Base-by-base conservation (phyloP, 352 stramenopile species). In the Phytophthora podocarpi region DNA sequence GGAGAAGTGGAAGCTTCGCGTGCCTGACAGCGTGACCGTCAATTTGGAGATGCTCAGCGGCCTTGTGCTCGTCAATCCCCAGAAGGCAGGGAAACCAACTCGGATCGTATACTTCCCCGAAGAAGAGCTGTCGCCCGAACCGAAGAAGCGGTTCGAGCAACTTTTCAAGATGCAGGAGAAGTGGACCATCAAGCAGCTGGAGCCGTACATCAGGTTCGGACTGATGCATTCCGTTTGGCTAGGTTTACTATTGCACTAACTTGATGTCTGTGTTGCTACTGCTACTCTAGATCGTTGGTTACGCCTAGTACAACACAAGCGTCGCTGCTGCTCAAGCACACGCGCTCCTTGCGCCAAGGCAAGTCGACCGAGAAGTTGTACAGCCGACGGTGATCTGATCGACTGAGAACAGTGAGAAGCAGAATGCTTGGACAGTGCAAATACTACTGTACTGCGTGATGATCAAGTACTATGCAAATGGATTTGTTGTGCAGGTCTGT, bases 111-210 rank as follows among this genome's bases (percentile, higher is more conserved):
- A 89, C 45, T 90, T 93, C 23, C 73, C 74, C 0, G 84, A 93
- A 52, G 55, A 83, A 5, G 70, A 80, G 4, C 62, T 95, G 11
- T 80, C 86, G 0, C 81, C 78, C 5, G 84, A 93, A 18, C 82
- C 86, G 1, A 91, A 91, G 70, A 72, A 78, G 52, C 84, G 86
- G 20, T 93, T 95, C 41, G 69, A 91, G 24, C 71, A 78, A 54
- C 82, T 95, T 24, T 95, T 95, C 62, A 60, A 78, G 18, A 71
- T 80, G 27, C 86, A 95, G 51, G 81, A 91, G 36, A 95, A 95
- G 52, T 95, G 86, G 86, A 92, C 84, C 1, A 68, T 93, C 41
- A 71, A 70, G 28, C 80, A 95, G 47, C 66, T 95, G 2, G 84
- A 93, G 57, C 86, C 86, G 0, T 95, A 89, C 58, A 89, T 95